phyloP scores from a whole-genome alignment of 257 asterid species.

The Buddleja alternifolia region DNA sequence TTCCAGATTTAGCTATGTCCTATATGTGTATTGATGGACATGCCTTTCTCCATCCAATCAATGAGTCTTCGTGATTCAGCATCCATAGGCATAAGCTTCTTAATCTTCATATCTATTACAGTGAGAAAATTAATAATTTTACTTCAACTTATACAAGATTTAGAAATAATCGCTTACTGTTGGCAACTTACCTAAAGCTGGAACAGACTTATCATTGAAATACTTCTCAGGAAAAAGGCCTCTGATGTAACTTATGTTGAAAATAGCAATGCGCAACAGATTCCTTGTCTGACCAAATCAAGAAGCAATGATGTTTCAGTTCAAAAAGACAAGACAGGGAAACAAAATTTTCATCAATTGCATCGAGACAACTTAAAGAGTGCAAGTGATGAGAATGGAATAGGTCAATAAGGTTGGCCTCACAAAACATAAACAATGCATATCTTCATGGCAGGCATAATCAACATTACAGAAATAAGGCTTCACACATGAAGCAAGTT shows the following conservation, averaged over 20 bases:
- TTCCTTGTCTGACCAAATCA: conserved; percentile 74
- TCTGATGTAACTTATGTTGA: conserved; percentile 94
- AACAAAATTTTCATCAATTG: background rate
- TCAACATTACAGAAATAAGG: background rate
- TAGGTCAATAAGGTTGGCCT: background rate
- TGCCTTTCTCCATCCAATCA: conserved; percentile 99
- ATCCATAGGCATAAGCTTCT: conserved; percentile 98
- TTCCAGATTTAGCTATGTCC: too few relatives aligned
- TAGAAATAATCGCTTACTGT: conserved; percentile 1
- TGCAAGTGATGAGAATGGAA: conserved; percentile 19
- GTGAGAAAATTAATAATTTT: conserved; percentile 25
- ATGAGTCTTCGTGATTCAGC: conserved; percentile 93
- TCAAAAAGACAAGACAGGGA: conserved; percentile 7
- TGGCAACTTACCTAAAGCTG: conserved; percentile 77
- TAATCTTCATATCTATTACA: conserved; percentile 84
- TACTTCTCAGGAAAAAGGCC: conserved; percentile 95
- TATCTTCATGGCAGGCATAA: background rate
- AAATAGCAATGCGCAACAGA: conserved; percentile 92
- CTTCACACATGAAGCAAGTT: background rate
- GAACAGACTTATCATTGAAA: conserved; percentile 90
- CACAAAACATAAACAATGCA: background rate
- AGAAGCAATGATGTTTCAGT: conserved; percentile 25
- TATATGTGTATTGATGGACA: conserved; percentile 1
- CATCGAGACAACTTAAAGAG: background rate
- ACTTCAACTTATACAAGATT: conserved; percentile 2